Evolutionary conservation across 2,329 filamentous ascomycete genomes (phyloP).

Genomic region (Neonectria coccinea): DNA sequence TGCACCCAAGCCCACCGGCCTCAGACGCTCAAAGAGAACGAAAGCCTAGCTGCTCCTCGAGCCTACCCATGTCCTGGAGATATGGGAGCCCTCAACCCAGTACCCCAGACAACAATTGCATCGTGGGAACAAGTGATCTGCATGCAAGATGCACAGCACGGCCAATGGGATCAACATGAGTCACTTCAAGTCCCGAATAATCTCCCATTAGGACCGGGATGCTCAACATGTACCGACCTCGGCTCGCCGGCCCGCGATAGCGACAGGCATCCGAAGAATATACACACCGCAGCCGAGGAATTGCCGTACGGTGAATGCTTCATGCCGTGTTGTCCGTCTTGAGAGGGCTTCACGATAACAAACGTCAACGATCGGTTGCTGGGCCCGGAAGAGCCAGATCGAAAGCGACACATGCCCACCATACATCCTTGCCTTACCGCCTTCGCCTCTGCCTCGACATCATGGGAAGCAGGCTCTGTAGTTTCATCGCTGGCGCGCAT

Average conservation of each 20-base stretch:
- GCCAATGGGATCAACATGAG: slow-evolving; percentile 13
- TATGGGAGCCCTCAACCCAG: neutral
- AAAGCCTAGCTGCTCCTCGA: slow-evolving; percentile 28
- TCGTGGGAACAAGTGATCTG: slow-evolving; percentile 11
- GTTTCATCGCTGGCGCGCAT: neutral
- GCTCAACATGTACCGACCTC: slow-evolving; percentile 14
- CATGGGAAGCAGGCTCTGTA: slow-evolving; percentile 14
- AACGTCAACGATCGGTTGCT: slow-evolving; percentile 23
- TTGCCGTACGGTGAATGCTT: slow-evolving; percentile 32
- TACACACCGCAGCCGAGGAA: slow-evolving; percentile 42
- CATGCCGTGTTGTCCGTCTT: slow-evolving; percentile 6
- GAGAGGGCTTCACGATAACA: slow-evolving; percentile 28
- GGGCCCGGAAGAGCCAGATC: slow-evolving; percentile 18
- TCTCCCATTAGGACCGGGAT: slow-evolving; percentile 11
- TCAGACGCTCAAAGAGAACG: slow-evolving; percentile 44
- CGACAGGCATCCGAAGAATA: slow-evolving; percentile 42
- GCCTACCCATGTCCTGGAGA: slow-evolving; percentile 1
- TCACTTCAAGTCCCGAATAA: slow-evolving; percentile 6
- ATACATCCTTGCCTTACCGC: slow-evolving; percentile 14
- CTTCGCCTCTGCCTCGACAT: slow-evolving; percentile 1
- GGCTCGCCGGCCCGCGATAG: slow-evolving; percentile 41
- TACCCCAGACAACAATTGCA: neutral
- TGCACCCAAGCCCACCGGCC: slow-evolving; percentile 28
- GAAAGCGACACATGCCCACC: slow-evolving; percentile 25
- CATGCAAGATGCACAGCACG: slow-evolving; percentile 4